phyloP scores from a whole-genome alignment of 768 basidiomycete genomes.

The Tricholoma furcatifolium region DNA sequence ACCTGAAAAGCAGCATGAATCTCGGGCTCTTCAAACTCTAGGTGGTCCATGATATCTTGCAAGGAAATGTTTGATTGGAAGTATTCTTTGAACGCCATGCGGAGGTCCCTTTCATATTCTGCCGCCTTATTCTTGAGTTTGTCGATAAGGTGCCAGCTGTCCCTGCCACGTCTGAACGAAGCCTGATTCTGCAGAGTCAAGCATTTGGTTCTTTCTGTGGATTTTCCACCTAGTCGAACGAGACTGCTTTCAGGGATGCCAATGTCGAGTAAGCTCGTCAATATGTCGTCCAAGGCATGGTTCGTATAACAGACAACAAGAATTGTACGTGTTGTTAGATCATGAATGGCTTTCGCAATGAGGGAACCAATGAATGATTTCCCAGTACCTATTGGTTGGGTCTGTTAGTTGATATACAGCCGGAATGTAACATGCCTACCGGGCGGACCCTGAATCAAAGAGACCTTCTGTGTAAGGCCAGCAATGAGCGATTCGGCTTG shows the following conservation, averaged over 20 bases:
- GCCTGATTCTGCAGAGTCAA: conserved; percentile 44
- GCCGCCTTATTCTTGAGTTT: neutral
- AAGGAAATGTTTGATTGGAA: neutral
- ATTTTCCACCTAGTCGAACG: conserved; percentile 61
- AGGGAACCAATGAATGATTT: conserved; percentile 75
- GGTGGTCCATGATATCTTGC: conserved; percentile 1
- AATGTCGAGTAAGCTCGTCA: conserved; percentile 59
- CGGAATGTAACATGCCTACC: conserved; percentile 49
- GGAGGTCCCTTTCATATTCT: neutral
- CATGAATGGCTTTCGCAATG: conserved; percentile 58
- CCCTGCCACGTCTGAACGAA: conserved; percentile 22
- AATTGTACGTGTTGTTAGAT: conserved; percentile 45
- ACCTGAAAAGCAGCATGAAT: conserved; percentile 5
- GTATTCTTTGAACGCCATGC: neutral
- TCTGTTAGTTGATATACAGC: too few relatives aligned
- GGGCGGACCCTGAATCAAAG: conserved; percentile 71
- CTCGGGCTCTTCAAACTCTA: conserved; percentile 6
- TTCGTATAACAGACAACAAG: conserved; percentile 76
- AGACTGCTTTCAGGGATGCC: conserved; percentile 51
- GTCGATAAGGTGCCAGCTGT: conserved; percentile 33
- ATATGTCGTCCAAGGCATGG: conserved; percentile 71
- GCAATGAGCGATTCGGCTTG: conserved; percentile 48
- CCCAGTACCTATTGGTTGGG: conserved; percentile 52
- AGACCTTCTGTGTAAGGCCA: conserved; percentile 54
- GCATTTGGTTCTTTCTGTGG: conserved; percentile 42